A percentile compares a stretch with the other conserved stretches of the same genome.
Conservation (phyloP, 495 filamentous ascomycete species). For the Chlorociboria aeruginascens region DNA sequence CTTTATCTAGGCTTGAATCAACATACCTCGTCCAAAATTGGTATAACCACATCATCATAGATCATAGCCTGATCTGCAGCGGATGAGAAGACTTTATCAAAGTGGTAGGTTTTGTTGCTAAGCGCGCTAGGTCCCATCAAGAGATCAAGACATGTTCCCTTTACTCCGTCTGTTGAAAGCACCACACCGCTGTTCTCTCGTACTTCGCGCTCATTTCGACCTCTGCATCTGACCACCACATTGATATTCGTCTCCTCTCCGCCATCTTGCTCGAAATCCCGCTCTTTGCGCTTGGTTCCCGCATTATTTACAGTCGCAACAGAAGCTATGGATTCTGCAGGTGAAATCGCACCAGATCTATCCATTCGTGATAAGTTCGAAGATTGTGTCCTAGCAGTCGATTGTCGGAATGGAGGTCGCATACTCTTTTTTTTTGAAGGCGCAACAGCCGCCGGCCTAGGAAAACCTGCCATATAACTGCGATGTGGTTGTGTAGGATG, state of each 20-base stretch:
- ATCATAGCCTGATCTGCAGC: conserved; percentile 88
- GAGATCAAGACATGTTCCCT: conserved; percentile 69
- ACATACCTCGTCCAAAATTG: conserved; percentile 80
- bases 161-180: conserved; percentile 73
- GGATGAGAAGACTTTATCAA: conserved; percentile 93
- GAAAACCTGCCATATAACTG: conserved; percentile 39
- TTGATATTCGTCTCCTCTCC: conserved; percentile 92
- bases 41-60: conserved; percentile 87
- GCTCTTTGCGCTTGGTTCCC: conserved; percentile 67
- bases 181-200: conserved; percentile 89
- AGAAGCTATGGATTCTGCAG: conserved; percentile 50
- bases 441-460: conserved; percentile 38
- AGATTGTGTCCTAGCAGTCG: conserved; percentile 30
- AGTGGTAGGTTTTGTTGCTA: conserved; percentile 92
- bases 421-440: conserved; percentile 41
- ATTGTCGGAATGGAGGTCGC: conserved; percentile 42
- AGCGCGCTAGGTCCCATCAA: conserved; percentile 87
- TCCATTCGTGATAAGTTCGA: conserved; percentile 24
- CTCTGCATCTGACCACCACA: conserved; percentile 89
- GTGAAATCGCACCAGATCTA: conserved; percentile 42
- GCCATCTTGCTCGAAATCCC: conserved; percentile 63
- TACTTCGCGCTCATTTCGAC: conserved; percentile 83
- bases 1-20: background rate
- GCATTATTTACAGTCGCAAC: conserved; percentile 25
- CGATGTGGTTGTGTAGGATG: conserved; percentile 5